Conservation (phyloP, 305 asterid genomes). For the Fraxinus ornus region DNA sequence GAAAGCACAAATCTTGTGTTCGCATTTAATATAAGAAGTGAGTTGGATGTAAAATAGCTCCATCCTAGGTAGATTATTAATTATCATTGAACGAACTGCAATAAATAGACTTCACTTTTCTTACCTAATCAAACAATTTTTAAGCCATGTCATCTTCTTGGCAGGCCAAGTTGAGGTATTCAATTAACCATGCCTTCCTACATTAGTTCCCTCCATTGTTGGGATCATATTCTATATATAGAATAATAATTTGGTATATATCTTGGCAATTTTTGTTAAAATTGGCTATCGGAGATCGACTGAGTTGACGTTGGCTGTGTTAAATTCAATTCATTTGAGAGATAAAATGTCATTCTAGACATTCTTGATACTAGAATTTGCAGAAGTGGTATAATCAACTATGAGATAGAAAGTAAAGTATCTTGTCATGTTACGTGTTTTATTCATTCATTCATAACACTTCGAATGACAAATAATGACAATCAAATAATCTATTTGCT, state of each 20-base stretch:
- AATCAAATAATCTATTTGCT: neutral
- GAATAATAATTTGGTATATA: neutral
- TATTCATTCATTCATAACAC: neutral
- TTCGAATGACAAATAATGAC: neutral
- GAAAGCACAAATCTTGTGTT: neutral
- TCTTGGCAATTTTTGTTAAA: neutral
- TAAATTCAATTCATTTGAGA: neutral
- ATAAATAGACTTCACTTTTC: slow-evolving; percentile 25
- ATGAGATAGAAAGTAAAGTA: neutral
- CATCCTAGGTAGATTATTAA: slow-evolving; percentile 13
- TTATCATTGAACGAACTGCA: slow-evolving; percentile 24
- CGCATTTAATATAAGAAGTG: neutral
- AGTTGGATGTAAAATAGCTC: slow-evolving; percentile 8
- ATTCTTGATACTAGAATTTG: neutral
- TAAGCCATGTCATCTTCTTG: slow-evolving; percentile 17
- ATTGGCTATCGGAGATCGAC: neutral
- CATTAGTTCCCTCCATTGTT: neutral
- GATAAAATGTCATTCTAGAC: neutral
- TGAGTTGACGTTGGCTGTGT: neutral
- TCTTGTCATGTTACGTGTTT: neutral
- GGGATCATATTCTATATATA: neutral
- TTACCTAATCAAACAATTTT: neutral
- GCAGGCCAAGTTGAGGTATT: slow-evolving; percentile 20
- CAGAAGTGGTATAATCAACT: neutral
- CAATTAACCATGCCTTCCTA: neutral